Conservation (phyloP, 1,139 yeast species). For the Candida neerlandica region DNA sequence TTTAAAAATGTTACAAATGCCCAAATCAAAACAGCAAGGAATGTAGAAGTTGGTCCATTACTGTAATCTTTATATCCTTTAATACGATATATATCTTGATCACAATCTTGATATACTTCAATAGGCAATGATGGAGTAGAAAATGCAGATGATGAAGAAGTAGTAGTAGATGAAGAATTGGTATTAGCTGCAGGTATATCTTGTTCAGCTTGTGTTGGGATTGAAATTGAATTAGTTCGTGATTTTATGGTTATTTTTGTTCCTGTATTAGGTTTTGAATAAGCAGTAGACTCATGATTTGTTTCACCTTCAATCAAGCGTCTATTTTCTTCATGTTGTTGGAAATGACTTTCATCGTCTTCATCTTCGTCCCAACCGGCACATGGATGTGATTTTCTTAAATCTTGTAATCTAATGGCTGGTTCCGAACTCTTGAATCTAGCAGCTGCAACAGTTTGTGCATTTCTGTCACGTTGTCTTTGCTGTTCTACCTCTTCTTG, state of each 20-base stretch:
- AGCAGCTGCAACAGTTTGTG: slow-evolving; percentile 6
- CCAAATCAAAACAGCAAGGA: slow-evolving; percentile 53
- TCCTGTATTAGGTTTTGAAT: slow-evolving; percentile 8
- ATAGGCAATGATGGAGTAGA: slow-evolving; percentile 5
- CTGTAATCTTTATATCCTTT: slow-evolving; percentile 55
- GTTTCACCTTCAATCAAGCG: slow-evolving; percentile 13
- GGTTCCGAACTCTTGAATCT: slow-evolving; percentile 41
- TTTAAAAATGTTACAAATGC: slow-evolving; percentile 53
- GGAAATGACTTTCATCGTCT: slow-evolving; percentile 23
- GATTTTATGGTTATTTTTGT: slow-evolving; percentile 4
- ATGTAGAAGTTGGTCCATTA: slow-evolving; percentile 49
- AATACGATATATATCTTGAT: slow-evolving; percentile 19
- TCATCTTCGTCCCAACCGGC: slow-evolving; percentile 48
- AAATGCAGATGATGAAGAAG: slow-evolving; percentile 7
- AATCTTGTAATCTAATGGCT: slow-evolving; percentile 45
- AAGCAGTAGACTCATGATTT: slow-evolving; percentile 7
- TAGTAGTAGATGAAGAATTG: slow-evolving; percentile 1
- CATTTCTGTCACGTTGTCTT: slow-evolving; percentile 11
- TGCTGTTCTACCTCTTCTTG: neutral
- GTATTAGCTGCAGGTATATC: no score
- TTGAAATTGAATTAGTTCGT: slow-evolving; percentile 5
- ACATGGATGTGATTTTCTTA: slow-evolving; percentile 48
- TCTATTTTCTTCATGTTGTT: slow-evolving; percentile 19
- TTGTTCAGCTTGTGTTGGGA: neutral
- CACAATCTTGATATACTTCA: slow-evolving; percentile 11